These are phyloP conservation scores for Penicillium sp. DNA, from an alignment of 2,329 filamentous ascomycete species.

Conservation along the genomic window DNA sequence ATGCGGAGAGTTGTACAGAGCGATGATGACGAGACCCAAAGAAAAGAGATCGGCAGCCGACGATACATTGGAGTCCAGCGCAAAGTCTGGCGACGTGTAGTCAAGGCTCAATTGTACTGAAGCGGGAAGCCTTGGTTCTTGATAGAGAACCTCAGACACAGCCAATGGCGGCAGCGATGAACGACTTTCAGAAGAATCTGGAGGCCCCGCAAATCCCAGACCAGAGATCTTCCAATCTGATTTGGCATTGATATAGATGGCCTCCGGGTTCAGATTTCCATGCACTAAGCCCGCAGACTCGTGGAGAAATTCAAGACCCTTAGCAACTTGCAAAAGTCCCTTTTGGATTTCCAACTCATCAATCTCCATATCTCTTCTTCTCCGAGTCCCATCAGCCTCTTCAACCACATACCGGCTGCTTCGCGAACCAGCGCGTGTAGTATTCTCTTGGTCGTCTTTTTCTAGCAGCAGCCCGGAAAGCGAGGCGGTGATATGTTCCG, in stretches of 20 bases:
- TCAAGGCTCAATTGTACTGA: slow-evolving; percentile 84
- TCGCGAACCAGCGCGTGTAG: slow-evolving; percentile 59
- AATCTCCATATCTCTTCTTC: slow-evolving; percentile 76
- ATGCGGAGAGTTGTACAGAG: slow-evolving; percentile 92
- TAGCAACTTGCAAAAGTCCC: slow-evolving; percentile 81
- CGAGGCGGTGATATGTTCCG: slow-evolving; percentile 83
- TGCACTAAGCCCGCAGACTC: slow-evolving; percentile 91
- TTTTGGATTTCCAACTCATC: slow-evolving; percentile 98
- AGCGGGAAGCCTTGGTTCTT: slow-evolving; percentile 72
- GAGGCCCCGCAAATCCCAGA: slow-evolving; percentile 77
- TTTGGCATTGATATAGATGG: slow-evolving; percentile 89
- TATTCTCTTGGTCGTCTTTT: slow-evolving; percentile 76
- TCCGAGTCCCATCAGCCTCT: slow-evolving; percentile 62
- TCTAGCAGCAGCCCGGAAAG: slow-evolving; percentile 71
- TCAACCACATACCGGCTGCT: slow-evolving; percentile 73
- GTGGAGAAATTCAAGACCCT: slow-evolving; percentile 88
- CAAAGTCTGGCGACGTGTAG: slow-evolving; percentile 89
- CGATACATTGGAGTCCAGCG: slow-evolving; percentile 80
- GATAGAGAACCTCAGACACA: slow-evolving; percentile 72
- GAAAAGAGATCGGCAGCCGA: slow-evolving; percentile 86
- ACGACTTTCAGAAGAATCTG: slow-evolving; percentile 63
- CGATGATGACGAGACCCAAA: slow-evolving; percentile 74
- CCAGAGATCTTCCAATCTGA: slow-evolving; percentile 98
- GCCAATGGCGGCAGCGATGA: slow-evolving; percentile 71
- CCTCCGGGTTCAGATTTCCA: slow-evolving; percentile 86